These are phyloP conservation scores for Backusella sp. DNA, from an alignment of 192 early-diverging fungal genomes.

Conservation along the genomic window DNA sequence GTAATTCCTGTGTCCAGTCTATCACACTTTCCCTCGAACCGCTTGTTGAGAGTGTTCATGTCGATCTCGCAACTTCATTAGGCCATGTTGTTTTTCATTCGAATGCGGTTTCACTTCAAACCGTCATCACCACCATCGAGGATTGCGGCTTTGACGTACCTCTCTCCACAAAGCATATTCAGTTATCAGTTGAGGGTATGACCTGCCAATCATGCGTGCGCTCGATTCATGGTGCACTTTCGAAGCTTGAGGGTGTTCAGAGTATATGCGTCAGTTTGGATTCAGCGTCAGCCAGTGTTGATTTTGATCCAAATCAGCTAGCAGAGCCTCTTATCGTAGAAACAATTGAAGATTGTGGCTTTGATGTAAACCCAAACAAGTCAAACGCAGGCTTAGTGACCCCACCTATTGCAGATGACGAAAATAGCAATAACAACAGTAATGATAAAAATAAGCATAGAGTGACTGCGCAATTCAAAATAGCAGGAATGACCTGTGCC, in stretches of 20 bases:
- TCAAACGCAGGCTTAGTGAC: conserved; percentile 5
- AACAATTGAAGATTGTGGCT: conserved; percentile 16
- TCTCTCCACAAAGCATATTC: conserved; percentile 28
- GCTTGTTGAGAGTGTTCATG: conserved; percentile 51
- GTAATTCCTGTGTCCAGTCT: conserved; percentile 76
- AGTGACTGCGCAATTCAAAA: conserved; percentile 66
- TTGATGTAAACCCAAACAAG: conserved; percentile 10
- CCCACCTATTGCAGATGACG: conserved; percentile 18
- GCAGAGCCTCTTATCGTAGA: conserved; percentile 20
- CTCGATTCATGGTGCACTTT: conserved; percentile 60
- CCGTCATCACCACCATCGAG: conserved; percentile 60
- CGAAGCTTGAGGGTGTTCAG: conserved; percentile 48
- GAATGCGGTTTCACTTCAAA: conserved; percentile 13
- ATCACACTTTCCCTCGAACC: conserved; percentile 61
- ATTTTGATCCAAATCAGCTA: conserved; percentile 42
- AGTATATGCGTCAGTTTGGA: conserved; percentile 57
- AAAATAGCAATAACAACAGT: conserved; percentile 70
- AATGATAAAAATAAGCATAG: conserved; percentile 42
- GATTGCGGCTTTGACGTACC: conserved; percentile 66
- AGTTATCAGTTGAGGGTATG: conserved; percentile 72
- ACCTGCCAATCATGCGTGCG: conserved; percentile 84
- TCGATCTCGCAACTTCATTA: conserved; percentile 51
- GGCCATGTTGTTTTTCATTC: conserved; percentile 61
- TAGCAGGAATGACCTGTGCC: conserved; percentile 90
- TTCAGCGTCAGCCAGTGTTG: conserved; percentile 44